Conservation (phyloP, 2,329 filamentous ascomycete genomes). For the Aspergillus sp. region DNA sequence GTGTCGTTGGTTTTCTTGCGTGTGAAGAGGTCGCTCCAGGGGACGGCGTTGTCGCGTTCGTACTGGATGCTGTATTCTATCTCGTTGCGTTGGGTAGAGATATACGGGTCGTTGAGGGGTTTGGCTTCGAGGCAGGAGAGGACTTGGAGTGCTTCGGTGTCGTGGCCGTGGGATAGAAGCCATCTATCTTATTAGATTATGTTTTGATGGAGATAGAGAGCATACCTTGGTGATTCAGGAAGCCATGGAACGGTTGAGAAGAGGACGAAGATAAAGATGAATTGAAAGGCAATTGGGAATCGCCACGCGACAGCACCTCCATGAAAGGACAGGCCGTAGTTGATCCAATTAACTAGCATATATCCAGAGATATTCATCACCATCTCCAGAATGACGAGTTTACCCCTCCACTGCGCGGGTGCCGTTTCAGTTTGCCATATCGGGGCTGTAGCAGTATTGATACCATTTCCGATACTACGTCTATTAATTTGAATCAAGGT, state of each 20-base stretch:
- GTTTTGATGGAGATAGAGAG: too few species aligned
- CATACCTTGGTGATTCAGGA: conserved; percentile 16
- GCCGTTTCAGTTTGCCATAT: conserved; percentile 51
- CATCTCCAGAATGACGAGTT: conserved; percentile 45
- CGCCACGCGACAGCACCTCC: conserved; percentile 41
- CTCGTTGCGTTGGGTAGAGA: too few species aligned
- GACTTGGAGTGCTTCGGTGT: conserved; percentile 5
- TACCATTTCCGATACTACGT: conserved; percentile 44
- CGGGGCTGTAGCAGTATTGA: conserved; percentile 48
- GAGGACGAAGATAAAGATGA: conserved; percentile 46
- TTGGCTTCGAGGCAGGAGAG: conserved; percentile 7
- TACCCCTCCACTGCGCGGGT: conserved; percentile 40
- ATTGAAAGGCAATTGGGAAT: conserved; percentile 45
- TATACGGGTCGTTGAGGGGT: conserved; percentile 3
- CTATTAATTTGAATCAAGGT: conserved; percentile 1
- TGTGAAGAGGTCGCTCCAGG: not conserved
- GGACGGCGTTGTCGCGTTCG: not conserved
- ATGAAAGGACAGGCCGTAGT: conserved; percentile 47
- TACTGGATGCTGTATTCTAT: not conserved
- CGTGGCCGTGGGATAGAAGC: too few species aligned
- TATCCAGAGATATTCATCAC: conserved; percentile 50
- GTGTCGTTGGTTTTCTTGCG: conserved; percentile 13
- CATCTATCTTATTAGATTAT: conserved; percentile 11
- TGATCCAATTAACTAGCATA: conserved; percentile 49
- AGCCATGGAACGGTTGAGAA: conserved; percentile 38